Percentiles rank a stretch among this genome's conserved stretches.
Evolutionary conservation across 805 yeast species (phyloP).

Genomic region (Lipomyces sp.): DNA sequence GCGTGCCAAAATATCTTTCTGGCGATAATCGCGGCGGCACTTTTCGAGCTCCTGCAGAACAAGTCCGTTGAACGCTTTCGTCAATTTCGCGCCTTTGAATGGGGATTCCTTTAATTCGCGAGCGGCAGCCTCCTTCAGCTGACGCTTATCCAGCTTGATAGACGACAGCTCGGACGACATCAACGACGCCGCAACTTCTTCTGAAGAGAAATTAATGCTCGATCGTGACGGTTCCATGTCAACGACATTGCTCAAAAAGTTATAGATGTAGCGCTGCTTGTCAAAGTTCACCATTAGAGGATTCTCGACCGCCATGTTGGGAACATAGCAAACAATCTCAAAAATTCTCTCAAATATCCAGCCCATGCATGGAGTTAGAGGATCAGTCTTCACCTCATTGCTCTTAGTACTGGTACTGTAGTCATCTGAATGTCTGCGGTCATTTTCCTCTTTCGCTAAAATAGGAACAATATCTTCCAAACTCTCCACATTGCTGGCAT

Average conservation of each 20-base stretch:
- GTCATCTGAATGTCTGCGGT: neutral
- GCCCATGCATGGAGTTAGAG: constrained; percentile 84
- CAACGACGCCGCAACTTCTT: constrained; percentile 17
- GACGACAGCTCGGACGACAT: constrained; percentile 12
- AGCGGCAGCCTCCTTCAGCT: constrained; percentile 42
- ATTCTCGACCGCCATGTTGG: constrained; percentile 68
- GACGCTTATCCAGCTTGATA: constrained; percentile 34
- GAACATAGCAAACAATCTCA: constrained; percentile 72
- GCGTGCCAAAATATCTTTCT: constrained; percentile 39
- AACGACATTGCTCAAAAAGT: constrained; percentile 54
- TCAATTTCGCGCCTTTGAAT: constrained; percentile 35
- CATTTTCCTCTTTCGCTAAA: neutral
- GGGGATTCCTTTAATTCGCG: constrained; percentile 44
- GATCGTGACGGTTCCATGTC: constrained; percentile 41
- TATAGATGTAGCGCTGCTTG: constrained; percentile 68
- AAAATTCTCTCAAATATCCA: constrained; percentile 82
- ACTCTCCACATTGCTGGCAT: constrained; percentile 29
- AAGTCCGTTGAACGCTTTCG: constrained; percentile 46
- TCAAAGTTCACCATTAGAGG: constrained; percentile 75
- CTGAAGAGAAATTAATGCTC: constrained; percentile 19
- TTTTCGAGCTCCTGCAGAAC: constrained; percentile 52
- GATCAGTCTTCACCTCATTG: constrained; percentile 37
- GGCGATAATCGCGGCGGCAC: constrained; percentile 50
- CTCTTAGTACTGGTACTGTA: neutral
- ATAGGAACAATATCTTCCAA: constrained; percentile 22